phyloP scores from a whole-genome alignment of 2,329 filamentous ascomycete genomes.

The Cordyceps militaris region DNA sequence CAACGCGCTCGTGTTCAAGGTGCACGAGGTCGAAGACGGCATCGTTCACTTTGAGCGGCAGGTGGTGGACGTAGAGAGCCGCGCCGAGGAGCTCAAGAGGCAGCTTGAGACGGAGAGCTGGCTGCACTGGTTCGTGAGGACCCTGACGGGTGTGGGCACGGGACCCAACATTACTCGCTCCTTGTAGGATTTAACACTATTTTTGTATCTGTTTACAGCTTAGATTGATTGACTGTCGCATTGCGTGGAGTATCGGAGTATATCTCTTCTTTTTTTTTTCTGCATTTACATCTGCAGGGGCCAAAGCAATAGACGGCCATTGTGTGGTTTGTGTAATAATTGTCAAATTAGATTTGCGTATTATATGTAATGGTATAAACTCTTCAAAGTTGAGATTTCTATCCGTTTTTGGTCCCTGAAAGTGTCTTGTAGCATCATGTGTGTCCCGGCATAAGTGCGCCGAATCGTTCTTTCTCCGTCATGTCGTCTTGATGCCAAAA shows the following conservation, averaged over 20 bases:
- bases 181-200: slow-evolving; percentile 7
- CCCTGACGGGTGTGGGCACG: slow-evolving; percentile 53
- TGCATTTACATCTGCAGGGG: background rate
- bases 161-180: slow-evolving; percentile 46
- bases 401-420: background rate
- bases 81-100: slow-evolving; percentile 54
- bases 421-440: background rate
- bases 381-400: slow-evolving; percentile 3
- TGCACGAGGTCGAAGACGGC: slow-evolving; percentile 81
- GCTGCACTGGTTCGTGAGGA: slow-evolving; percentile 57
- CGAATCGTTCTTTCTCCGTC: background rate
- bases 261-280: background rate
- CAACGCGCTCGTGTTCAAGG: slow-evolving; percentile 66
- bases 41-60: slow-evolving; percentile 73
- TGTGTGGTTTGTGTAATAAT: background rate
- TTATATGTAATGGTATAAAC: background rate
- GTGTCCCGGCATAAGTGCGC: background rate
- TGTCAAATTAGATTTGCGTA: background rate
- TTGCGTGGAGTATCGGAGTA: slow-evolving; percentile 7
- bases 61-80: slow-evolving; percentile 62
- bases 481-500: background rate
- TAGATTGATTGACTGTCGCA: background rate
- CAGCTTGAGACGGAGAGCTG: slow-evolving; percentile 59
- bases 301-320: background rate
- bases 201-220: background rate